phyloP scores from a whole-genome alignment of 2,329 filamentous ascomycete species.

The Fusarium fujikuroi region DNA sequence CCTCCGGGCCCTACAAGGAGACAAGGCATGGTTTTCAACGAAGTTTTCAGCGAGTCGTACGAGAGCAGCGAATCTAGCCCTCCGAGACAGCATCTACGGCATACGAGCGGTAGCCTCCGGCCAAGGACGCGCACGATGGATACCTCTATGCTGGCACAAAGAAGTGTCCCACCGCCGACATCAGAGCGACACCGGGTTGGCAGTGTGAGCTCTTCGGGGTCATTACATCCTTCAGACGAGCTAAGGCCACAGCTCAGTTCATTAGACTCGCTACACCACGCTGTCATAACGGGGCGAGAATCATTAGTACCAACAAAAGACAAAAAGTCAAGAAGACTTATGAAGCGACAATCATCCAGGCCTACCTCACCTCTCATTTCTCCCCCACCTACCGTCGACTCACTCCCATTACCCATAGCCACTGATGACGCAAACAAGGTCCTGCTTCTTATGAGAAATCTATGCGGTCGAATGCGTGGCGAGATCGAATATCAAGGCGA shows the following conservation, averaged over 20 bases:
- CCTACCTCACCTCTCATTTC: conserved; percentile 67
- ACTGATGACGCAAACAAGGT: conserved; percentile 78
- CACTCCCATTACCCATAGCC: conserved; percentile 67
- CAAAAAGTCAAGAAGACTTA: conserved; percentile 63
- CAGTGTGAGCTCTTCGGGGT: conserved; percentile 73
- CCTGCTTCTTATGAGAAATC: conserved; percentile 78
- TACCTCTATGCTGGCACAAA: conserved; percentile 61
- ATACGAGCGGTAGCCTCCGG: conserved; percentile 53
- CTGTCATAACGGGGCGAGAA: conserved; percentile 51
- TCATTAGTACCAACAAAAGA: conserved; percentile 49
- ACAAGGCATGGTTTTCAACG: conserved; percentile 71
- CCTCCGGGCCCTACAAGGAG: conserved; percentile 57
- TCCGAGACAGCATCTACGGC: conserved; percentile 48
- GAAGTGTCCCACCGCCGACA: conserved; percentile 50
- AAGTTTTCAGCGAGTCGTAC: conserved; percentile 62
- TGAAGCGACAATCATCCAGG: conserved; percentile 66
- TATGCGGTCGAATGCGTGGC: conserved; percentile 83
- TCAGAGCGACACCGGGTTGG: conserved; percentile 72
- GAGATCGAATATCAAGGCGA: conserved; percentile 77
- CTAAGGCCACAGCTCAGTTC: conserved; percentile 53
- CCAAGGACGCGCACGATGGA: conserved; percentile 70
- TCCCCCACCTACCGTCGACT: conserved; percentile 67
- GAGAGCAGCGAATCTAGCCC: conserved; percentile 57
- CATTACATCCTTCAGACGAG: conserved; percentile 64
- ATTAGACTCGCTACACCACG: conserved; percentile 57